Evolutionary conservation across 2,329 filamentous ascomycete genomes (phyloP).

Genomic region (Aspergillus tubingensis): DNA sequence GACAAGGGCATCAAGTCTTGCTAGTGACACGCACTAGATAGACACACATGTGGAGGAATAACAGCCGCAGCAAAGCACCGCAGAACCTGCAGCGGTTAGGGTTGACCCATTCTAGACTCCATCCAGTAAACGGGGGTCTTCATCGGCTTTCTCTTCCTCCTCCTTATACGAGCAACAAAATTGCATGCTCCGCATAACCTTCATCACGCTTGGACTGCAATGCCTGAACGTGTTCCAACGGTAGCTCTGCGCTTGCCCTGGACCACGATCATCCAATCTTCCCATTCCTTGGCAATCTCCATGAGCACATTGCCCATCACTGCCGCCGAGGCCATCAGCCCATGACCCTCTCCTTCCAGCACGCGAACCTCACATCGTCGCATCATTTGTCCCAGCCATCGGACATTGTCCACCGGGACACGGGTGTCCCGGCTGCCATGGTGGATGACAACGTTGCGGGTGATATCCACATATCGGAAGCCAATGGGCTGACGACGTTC

Average conservation of each 20-base stretch:
- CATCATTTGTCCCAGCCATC: constrained; percentile 95
- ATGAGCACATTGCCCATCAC: constrained; percentile 95
- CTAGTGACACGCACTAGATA: constrained; percentile 1
- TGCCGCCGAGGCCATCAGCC: constrained; percentile 87
- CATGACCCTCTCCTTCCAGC: constrained; percentile 88
- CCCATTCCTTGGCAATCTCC: constrained; percentile 93
- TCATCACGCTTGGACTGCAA: constrained; percentile 14
- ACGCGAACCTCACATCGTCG: constrained; percentile 87
- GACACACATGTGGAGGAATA: background rate
- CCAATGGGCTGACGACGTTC: constrained; percentile 90
- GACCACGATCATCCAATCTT: constrained; percentile 72
- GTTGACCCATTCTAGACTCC: constrained; percentile 1
- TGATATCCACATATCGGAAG: constrained; percentile 96
- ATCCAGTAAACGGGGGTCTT: background rate
- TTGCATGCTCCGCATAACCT: background rate
- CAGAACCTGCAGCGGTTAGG: constrained; percentile 22
- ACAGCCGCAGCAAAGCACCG: constrained; percentile 18
- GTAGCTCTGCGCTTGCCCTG: constrained; percentile 46
- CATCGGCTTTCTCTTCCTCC: background rate
- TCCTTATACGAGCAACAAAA: background rate
- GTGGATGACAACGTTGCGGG: constrained; percentile 85
- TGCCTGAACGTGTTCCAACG: constrained; percentile 26
- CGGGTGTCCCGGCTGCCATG: constrained; percentile 88
- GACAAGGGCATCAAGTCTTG: constrained; percentile 7
- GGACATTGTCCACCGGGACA: constrained; percentile 91